Evolutionary conservation across 73 alveolate species (phyloP).

Genomic region (Symbiodinium pilosum): DNA sequence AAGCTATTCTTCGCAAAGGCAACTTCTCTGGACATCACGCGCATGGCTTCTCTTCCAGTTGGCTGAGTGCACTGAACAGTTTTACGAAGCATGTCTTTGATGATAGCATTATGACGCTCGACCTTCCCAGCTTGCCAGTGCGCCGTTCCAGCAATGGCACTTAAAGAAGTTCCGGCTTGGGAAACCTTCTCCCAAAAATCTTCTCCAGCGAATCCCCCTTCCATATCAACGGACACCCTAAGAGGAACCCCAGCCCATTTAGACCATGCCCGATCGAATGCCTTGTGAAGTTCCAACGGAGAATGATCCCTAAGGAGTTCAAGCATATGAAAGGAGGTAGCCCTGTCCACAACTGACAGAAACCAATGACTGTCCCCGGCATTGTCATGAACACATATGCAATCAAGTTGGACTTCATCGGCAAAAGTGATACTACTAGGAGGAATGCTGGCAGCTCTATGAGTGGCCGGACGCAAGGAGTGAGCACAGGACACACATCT

Average conservation of each 20-base stretch:
- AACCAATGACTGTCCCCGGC: background rate
- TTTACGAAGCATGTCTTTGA: background rate
- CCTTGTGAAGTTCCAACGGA: background rate
- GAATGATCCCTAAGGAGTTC: background rate
- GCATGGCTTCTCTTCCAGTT: background rate
- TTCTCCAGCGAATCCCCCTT: background rate
- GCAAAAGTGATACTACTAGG: background rate
- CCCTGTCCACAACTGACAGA: background rate
- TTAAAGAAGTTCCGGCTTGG: background rate
- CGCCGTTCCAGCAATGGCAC: background rate
- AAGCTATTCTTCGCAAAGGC: background rate
- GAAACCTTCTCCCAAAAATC: background rate
- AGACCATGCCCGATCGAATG: background rate
- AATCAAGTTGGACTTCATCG: conserved; percentile 27
- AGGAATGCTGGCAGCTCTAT: background rate
- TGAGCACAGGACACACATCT: background rate
- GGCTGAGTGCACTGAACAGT: background rate
- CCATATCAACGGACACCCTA: background rate
- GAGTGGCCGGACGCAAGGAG: background rate
- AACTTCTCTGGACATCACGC: background rate
- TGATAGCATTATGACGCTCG: background rate
- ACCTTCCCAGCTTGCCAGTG: conserved; percentile 31
- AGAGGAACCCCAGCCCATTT: background rate
- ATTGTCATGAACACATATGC: background rate
- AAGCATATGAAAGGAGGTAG: conserved; percentile 1